A percentile compares a stretch with the other conserved stretches of the same genome.
Evolutionary conservation across 148 eudicot species (phyloP).

Genomic region (Arbutus unedo): DNA sequence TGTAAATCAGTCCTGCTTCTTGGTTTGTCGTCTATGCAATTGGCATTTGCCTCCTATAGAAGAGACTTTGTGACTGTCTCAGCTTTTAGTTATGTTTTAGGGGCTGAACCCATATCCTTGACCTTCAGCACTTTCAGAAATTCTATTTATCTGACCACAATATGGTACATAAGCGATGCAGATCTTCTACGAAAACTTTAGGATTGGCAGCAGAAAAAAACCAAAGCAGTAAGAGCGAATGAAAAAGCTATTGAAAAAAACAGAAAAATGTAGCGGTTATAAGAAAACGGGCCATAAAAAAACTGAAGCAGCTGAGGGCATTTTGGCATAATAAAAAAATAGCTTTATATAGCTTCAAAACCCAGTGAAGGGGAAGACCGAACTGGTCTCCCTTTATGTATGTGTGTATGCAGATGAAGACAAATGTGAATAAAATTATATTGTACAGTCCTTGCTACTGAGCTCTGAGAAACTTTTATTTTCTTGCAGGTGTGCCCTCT

Average conservation of each 20-base stretch:
- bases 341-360: too few species aligned
- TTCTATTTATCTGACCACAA: too few species aligned
- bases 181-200: too few species aligned
- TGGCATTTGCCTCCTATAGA: neutral
- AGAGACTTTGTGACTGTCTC: neutral
- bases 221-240: too few species aligned
- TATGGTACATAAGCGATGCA: too few species aligned
- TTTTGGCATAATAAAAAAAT: too few species aligned
- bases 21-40: neutral
- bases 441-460: neutral
- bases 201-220: too few species aligned
- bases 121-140: neutral
- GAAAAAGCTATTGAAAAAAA: too few species aligned
- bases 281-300: too few species aligned
- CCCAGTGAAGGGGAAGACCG: too few species aligned
- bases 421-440: neutral
- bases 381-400: neutral
- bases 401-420: neutral
- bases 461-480: neutral
- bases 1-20: neutral
- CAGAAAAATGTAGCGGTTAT: too few species aligned
- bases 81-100: neutral
- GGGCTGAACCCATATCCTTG: neutral
- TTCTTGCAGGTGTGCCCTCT: constrained; percentile 42
- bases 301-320: too few species aligned